Conservation (phyloP, 129 eudicot genomes). For the Pseudognaphalium luteoalbum region DNA sequence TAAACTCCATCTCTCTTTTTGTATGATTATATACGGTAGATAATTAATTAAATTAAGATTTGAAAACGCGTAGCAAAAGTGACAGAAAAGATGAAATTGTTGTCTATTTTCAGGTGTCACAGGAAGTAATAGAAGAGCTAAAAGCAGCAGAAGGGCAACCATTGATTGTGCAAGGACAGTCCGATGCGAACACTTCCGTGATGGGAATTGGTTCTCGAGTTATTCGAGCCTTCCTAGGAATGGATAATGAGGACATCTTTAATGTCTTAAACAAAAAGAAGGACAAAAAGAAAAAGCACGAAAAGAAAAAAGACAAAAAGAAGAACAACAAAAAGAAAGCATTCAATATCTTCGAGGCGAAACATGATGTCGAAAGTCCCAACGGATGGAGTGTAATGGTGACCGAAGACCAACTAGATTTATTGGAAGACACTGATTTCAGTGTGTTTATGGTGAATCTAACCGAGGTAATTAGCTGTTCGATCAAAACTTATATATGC, state of each 20-base stretch:
- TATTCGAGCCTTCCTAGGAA: constrained; percentile 37
- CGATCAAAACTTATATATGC: neutral
- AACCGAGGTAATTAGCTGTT: constrained; percentile 41
- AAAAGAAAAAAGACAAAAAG: constrained; percentile 15
- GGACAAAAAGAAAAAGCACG: constrained; percentile 27
- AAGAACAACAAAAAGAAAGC: neutral
- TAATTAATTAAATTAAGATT: neutral
- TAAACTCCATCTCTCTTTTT: neutral
- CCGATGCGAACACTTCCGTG: constrained; percentile 18
- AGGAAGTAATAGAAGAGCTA: constrained; percentile 50
- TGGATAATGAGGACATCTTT: constrained; percentile 13
- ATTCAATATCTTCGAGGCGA: constrained; percentile 47
- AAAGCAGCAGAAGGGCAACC: constrained; percentile 42
- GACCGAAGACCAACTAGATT: constrained; percentile 38
- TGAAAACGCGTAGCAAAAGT: neutral
- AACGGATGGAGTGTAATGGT: constrained; percentile 66
- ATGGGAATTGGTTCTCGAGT: constrained; percentile 37
- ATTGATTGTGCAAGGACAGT: constrained; percentile 46
- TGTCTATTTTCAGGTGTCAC: constrained; percentile 41
- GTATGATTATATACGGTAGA: no score
- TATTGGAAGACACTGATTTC: constrained; percentile 37
- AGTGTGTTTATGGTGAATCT: constrained; percentile 73
- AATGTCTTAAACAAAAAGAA: constrained; percentile 35
- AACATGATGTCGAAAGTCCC: constrained; percentile 50
- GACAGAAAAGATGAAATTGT: neutral